Percentiles rank a stretch among this genome's conserved stretches.
Conservation (phyloP, 177 flowering plant species). For the Vitis hybrid region DNA sequence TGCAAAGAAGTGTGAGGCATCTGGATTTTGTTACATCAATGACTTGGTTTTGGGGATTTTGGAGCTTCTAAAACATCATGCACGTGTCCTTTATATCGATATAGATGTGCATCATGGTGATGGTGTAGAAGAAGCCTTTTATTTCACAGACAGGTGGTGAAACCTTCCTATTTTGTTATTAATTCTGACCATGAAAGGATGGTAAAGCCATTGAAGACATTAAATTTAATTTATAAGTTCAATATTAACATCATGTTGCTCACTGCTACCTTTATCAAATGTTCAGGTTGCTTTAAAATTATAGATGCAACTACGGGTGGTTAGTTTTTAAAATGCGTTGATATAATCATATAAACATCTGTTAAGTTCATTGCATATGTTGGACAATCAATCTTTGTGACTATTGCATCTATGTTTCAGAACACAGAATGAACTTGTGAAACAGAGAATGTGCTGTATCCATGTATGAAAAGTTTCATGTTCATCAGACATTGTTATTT, state of each 20-base stretch:
- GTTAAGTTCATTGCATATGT: neutral
- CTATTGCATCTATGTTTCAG: too few relatives aligned
- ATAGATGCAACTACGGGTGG: neutral
- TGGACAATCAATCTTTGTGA: too few relatives aligned
- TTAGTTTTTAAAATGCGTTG: too few relatives aligned
- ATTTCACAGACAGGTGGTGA: constrained; percentile 82
- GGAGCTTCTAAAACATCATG: constrained; percentile 91
- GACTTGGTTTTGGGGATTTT: constrained; percentile 95
- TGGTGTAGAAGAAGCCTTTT: constrained; percentile 98
- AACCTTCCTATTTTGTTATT: neutral
- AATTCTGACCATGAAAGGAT: neutral
- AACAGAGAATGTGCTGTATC: too few relatives aligned
- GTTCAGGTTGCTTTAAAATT: neutral
- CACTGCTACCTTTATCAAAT: neutral
- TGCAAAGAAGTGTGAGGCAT: constrained; percentile 95
- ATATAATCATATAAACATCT: neutral
- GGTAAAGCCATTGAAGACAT: neutral
- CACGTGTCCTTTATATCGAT: constrained; percentile 90
- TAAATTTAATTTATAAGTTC: neutral
- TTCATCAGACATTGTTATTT: too few relatives aligned
- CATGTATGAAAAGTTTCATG: too few relatives aligned
- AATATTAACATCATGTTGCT: neutral
- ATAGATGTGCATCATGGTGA: constrained; percentile 99
- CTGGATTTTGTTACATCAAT: constrained; percentile 97
- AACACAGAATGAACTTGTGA: too few relatives aligned